Evolutionary conservation across 148 eudicot species (phyloP).

Genomic region (Camellia lanceoleosa): DNA sequence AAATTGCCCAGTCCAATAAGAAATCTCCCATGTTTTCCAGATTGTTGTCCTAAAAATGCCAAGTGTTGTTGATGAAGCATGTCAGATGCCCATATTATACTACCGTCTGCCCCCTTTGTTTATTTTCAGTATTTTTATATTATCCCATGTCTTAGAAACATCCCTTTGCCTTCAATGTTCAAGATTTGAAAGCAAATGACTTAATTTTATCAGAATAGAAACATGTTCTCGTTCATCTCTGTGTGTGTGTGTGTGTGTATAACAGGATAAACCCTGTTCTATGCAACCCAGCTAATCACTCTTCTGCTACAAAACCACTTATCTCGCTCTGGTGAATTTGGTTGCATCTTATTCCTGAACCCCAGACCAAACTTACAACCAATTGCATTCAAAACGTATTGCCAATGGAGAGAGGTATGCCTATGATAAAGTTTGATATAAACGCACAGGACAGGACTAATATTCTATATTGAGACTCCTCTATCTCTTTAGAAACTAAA

Average conservation of each 20-base stretch:
- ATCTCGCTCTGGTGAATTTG: background rate
- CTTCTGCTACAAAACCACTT: background rate
- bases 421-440: background rate
- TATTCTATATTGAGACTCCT: background rate
- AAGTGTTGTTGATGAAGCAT: background rate
- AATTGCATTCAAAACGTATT: background rate
- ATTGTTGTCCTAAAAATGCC: too few relatives aligned
- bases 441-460: background rate
- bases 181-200: background rate
- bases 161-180: background rate
- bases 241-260: too few relatives aligned
- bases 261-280: background rate
- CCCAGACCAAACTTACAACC: background rate
- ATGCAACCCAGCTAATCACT: background rate
- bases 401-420: background rate
- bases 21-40: too few relatives aligned
- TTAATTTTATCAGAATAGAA: background rate
- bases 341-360: background rate
- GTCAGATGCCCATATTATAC: background rate
- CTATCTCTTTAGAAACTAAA: background rate
- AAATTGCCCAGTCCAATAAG: background rate
- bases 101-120: background rate
- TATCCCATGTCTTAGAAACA: background rate
- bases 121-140: background rate
- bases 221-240: background rate